Percentiles rank a stretch among this genome's conserved stretches.
phyloP scores from a whole-genome alignment of 2,329 filamentous ascomycete species.

The Remersonia thermophila region DNA sequence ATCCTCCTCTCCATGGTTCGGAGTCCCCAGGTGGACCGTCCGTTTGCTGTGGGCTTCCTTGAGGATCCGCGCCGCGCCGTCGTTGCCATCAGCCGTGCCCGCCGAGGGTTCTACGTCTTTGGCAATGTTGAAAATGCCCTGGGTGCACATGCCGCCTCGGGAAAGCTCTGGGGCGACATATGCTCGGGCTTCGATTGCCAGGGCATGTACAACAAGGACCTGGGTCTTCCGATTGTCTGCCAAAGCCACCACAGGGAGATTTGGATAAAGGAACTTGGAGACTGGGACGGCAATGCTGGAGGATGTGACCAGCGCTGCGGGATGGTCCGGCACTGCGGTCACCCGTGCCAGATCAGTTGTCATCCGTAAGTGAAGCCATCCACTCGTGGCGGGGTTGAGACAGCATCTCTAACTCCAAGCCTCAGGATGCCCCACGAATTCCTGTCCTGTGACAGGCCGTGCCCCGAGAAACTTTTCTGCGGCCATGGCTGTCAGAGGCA shows the following conservation, averaged over 20 bases:
- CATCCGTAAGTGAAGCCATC: constrained; percentile 32
- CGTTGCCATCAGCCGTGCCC: constrained; percentile 55
- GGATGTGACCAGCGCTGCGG: constrained; percentile 39
- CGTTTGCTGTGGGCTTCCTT: constrained; percentile 56
- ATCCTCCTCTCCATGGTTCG: constrained; percentile 71
- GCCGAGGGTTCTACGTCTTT: constrained; percentile 71
- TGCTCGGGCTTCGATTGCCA: constrained; percentile 39
- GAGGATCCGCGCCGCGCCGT: constrained; percentile 46
- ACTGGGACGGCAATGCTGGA: constrained; percentile 38
- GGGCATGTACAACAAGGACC: constrained; percentile 19
- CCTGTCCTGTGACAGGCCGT: constrained; percentile 15
- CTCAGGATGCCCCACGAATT: constrained; percentile 13
- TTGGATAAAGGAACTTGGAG: constrained; percentile 37
- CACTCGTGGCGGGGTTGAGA: no score
- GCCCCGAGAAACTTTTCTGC: constrained; percentile 12
- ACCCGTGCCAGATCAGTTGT: constrained; percentile 38
- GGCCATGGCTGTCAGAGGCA: constrained; percentile 16
- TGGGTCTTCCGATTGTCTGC: constrained; percentile 52
- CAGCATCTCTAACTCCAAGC: no score
- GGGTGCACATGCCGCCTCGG: constrained; percentile 30
- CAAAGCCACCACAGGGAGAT: constrained; percentile 41
- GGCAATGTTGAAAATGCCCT: constrained; percentile 53
- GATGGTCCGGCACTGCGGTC: constrained; percentile 33
- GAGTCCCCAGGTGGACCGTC: constrained; percentile 39
- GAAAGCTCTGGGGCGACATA: constrained; percentile 30